Percentiles rank a stretch among this genome's conserved stretches.
These are phyloP conservation scores for Adiantum capillusveneris DNA, from an alignment of 75 land plant species.

Conservation along the genomic window DNA sequence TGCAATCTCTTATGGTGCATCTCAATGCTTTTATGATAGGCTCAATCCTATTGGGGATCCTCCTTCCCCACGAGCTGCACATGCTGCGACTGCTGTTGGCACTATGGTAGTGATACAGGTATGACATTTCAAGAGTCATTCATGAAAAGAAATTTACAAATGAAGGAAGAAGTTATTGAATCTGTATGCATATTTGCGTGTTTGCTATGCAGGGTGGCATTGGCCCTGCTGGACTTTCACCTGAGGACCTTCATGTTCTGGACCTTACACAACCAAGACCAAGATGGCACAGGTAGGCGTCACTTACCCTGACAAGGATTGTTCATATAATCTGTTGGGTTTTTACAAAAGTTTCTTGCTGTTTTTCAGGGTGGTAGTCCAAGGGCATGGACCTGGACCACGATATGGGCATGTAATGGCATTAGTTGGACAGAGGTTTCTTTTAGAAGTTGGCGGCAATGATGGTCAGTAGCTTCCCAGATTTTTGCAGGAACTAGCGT, in stretches of 20 bases:
- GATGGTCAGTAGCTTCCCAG: conserved; percentile 61
- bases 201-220: conserved; percentile 77
- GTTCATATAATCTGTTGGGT: too few relatives aligned
- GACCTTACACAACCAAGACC: conserved; percentile 92
- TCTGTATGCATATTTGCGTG: background rate
- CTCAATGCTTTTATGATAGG: conserved; percentile 20
- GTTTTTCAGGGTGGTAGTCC: conserved; percentile 77
- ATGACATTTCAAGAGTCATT: background rate
- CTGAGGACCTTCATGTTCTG: conserved; percentile 98
- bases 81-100: conserved; percentile 93
- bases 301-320: background rate
- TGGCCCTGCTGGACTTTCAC: conserved; percentile 93
- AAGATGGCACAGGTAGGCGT: conserved; percentile 85
- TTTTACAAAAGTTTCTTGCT: too few relatives aligned
- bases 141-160: too few relatives aligned
- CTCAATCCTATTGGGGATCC: conserved; percentile 76
- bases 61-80: conserved; percentile 89
- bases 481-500: background rate
- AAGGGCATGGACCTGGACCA: conserved; percentile 97
- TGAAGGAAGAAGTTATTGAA: too few relatives aligned
- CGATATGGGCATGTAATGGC: conserved; percentile 99
- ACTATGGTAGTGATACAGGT: conserved; percentile 99
- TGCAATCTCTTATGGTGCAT: background rate
- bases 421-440: conserved; percentile 87
- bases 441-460: conserved; percentile 92